Evolutionary conservation across 2,329 filamentous ascomycete species (phyloP), one percentile per base, ranked within the genome.

Genomic region (Davidsoniella neocaledoniae): DNA sequence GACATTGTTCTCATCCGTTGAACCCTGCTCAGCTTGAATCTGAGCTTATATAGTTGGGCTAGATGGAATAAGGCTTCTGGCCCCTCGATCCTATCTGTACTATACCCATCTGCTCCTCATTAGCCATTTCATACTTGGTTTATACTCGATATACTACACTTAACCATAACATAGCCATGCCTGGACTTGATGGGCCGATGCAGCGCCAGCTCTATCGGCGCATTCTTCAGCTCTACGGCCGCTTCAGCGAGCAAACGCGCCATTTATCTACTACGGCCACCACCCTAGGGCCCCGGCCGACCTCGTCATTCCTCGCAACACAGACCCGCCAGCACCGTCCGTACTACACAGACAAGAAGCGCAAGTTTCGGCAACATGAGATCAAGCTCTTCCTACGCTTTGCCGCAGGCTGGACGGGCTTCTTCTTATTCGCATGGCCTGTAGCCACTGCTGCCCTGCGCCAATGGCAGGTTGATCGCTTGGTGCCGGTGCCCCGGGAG

Each of bases 341-440:
- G 7, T 76, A 84, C 54, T 74, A 93, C 53, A 86, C 83, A n/a
- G 93, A 85, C 0, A 81, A 87, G 60, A 77, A 78, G 54, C 81
- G 77, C 55, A 67, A 70, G 54, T 86, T 79, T 68, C 68, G 88
- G 52, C 80, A 76, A 55, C 72, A 82, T 55, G 83, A 90, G 58
- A 69, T 85, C 43, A 77, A 76, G 58, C 70, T 83, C 26, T 81
- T 79, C 39, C 66, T 79, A 29, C 84, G 83, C 56, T 86, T 59
- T 1, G 37, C 47, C 3, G 51, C 47, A 14, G 37, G 43, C 17
- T 53, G 51, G 51, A 9, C 46, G 12, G 51, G 43, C 21, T 50
- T 53, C 17, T 42, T 45, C 4, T n/a, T 47, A 5, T 16, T 49
- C 12, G 51, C 39, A 2, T 25, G 49, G 21, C 51, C 51, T 12